Evolutionary conservation across 2,329 filamentous ascomycete species (phyloP), one percentile per base, ranked within the genome.

Genomic region (Coleophoma eucalyptorum): DNA sequence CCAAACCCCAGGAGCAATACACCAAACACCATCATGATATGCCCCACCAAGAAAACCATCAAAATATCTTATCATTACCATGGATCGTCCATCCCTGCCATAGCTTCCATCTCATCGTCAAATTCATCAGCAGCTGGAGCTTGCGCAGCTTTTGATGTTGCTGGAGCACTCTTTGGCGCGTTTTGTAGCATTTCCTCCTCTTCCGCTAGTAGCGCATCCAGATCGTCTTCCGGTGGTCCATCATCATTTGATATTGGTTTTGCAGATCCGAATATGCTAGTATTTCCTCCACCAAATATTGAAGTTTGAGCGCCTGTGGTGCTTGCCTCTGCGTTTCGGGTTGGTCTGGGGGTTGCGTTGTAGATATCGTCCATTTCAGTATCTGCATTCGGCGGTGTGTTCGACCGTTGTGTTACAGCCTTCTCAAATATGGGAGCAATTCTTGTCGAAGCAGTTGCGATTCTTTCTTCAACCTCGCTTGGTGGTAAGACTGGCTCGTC

Each of bases 11-110:
- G 26, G 10, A 26, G 26, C 26, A 5, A 26, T 26, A 8, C 26
- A 8, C 26, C 40, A 42, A 13, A 16, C 40, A 11, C 18, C 15
- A 42, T 6, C 40, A 42, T 42, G 11, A 41, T 41, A 21, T 13
- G 19, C 40, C 18, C 40, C 18, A 26, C 26, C 26, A 26, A 26
- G 10, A 26, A 26, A 26, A 5, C 26, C 26, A 26, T 26, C 26
- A 26, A 8, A 47, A 11, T n/a, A 43, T 13, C 45, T 41, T 41
- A 44, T 19, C 21, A 49, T 55, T 34, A 57, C 53, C 55, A 57
- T 50, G 51, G 50, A 26, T 50, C 50, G 31, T 79, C 78, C 77
- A 83, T 80, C 55, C 81, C 81, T 35, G 78, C 81, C 81, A 90
- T 84, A 1, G 79, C 83, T 54, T 83, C 84, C 65, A 71, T 54